phyloP scores from a whole-genome alignment of 257 asterid genomes.

The Nicotiana paniculata region DNA sequence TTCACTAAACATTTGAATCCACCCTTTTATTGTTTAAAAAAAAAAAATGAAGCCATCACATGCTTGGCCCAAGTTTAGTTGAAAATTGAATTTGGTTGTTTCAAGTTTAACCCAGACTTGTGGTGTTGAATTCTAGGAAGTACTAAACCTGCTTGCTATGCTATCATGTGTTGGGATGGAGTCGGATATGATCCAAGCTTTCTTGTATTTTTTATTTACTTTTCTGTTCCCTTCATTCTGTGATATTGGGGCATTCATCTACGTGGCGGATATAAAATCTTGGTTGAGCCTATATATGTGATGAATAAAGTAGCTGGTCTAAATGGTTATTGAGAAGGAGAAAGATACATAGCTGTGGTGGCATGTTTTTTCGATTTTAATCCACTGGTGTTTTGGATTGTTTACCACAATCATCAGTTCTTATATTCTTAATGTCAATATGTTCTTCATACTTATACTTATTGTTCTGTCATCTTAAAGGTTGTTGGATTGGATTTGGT shows the following conservation, averaged over 20 bases:
- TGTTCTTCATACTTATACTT: background rate
- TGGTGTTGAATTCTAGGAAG: background rate
- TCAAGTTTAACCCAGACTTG: background rate
- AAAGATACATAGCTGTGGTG: background rate
- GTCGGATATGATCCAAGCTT: background rate
- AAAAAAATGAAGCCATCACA: background rate
- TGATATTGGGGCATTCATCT: background rate
- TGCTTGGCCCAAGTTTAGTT: background rate
- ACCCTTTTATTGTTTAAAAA: background rate
- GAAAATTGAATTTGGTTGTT: background rate
- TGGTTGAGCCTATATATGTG: background rate
- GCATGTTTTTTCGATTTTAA: background rate
- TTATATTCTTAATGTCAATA: background rate
- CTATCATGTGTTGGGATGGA: background rate
- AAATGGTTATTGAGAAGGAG: background rate
- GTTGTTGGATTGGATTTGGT: constrained; percentile 98
- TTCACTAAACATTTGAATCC: background rate
- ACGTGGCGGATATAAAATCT: background rate
- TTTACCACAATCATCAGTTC: background rate
- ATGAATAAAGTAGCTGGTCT: background rate
- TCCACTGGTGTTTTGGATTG: background rate
- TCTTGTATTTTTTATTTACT: background rate
- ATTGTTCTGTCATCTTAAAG: constrained; percentile 29
- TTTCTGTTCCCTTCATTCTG: background rate
- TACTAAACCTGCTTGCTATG: background rate